Base-by-base conservation (phyloP, 306 rosid genomes). In the Cyclanthera cordifolia region DNA sequence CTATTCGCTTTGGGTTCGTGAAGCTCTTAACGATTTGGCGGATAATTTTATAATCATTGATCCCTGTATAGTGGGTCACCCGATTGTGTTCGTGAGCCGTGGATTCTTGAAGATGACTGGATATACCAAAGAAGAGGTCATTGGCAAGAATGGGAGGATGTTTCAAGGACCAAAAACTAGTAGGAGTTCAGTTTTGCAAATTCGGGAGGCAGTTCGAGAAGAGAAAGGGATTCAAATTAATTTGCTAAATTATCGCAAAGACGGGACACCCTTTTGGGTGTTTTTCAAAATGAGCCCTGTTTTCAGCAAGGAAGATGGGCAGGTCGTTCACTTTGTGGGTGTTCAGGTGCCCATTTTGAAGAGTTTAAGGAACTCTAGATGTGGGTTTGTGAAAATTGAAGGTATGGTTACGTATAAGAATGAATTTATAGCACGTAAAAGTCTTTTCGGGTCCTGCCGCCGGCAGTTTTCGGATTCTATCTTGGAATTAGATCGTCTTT, bases 251-350 rank as follows among this genome's bases (percentile, higher is more conserved):
- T 87, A 93, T 72, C 85, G 91, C 9, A 90, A 82, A 47, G 96
- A 90, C 8, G 90, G 99, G 53, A 78, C 82, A 47, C 99, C 95
- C 54, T 88, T 90, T 77, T 90, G 96, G 99, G 81, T 88, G 77
- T 60, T 93, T 67, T 82, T 93, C 70, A 82, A 77, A 11, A 75
- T 88, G 81, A 72, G 69, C 28, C 99, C 99, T 28, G 91, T 93
- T 59, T 93, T 90, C 49, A 52, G 80, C 27, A 23, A 49, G 54
- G 70, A 71, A 1, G 82, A 77, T 75, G 95, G 95, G 12, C 70
- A 76, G 59, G 86, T 90, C 41, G 77, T 79, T 41, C 89, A 90
- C 70, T 93, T 93, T 34, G 84, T 93, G 41, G 95, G 84, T 21
- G 95, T 90, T 77, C 99, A 93, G 78, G 85, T 90, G 6, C 95